Evolutionary conservation across 768 basidiomycete genomes (phyloP).

Genomic region (Neoboletus magnificus): DNA sequence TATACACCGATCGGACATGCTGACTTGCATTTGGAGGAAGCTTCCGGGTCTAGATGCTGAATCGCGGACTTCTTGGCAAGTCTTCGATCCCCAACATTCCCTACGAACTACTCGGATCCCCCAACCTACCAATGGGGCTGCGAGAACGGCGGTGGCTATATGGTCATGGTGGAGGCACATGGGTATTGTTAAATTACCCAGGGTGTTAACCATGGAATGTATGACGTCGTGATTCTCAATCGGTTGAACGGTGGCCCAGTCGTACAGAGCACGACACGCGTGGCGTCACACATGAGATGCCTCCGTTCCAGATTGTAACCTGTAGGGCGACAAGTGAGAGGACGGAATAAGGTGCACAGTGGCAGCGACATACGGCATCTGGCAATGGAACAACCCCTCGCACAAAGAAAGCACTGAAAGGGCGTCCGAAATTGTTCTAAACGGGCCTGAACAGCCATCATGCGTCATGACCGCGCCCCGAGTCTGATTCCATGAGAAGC

Average conservation of each 20-base stretch:
- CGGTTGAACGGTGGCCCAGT: not conserved
- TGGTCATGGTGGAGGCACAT: not conserved
- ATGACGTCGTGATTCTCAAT: not conserved
- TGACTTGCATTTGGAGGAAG: not conserved
- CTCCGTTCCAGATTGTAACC: not conserved
- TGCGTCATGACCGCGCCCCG: not conserved
- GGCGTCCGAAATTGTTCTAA: not conserved
- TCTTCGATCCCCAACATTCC: not conserved
- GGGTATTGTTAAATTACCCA: not conserved
- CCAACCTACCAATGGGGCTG: not conserved
- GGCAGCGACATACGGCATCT: not conserved
- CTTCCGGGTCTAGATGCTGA: not conserved
- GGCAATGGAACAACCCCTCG: not conserved
- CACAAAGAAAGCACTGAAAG: not conserved
- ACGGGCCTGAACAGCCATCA: not conserved
- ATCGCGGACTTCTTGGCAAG: not conserved
- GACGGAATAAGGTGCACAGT: not conserved
- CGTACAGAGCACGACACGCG: not conserved
- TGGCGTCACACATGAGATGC: not conserved
- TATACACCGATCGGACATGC: not conserved
- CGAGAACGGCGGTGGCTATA: not conserved
- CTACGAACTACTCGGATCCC: not conserved
- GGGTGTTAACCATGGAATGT: not conserved
- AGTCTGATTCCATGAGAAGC: not conserved
- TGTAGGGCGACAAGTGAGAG: not conserved